Evolutionary conservation across 1,139 yeast species (phyloP).

Genomic region (Suhomyces yuchorum): DNA sequence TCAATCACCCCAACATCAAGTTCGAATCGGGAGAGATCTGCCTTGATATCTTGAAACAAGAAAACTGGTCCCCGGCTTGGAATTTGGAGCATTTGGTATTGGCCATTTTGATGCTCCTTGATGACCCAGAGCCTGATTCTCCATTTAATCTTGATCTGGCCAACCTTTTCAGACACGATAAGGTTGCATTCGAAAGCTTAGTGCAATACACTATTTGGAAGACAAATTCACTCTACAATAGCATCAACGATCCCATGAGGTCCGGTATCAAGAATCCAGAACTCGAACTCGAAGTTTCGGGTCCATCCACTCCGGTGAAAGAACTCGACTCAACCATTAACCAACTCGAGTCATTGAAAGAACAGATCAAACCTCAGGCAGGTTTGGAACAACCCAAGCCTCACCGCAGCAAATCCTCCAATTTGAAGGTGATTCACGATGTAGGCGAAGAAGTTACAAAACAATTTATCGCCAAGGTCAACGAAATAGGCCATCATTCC

Average conservation of each 20-base stretch:
- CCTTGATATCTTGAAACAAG: conserved; percentile 67
- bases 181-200: conserved; percentile 59
- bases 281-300: neutral
- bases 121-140: conserved; percentile 81
- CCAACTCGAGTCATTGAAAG: conserved; percentile 10
- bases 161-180: conserved; percentile 61
- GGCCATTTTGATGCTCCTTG: conserved; percentile 69
- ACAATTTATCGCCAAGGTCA: conserved; percentile 27
- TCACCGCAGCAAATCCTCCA: conserved; percentile 12
- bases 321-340: conserved; percentile 11
- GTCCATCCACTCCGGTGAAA: conserved; percentile 1
- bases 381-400: conserved; percentile 6
- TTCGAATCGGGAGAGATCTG: conserved; percentile 66
- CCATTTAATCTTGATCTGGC: conserved; percentile 88
- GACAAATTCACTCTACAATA: conserved; percentile 25
- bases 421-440: conserved; percentile 25
- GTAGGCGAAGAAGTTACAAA: conserved; percentile 29
- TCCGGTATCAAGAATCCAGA: conserved; percentile 9
- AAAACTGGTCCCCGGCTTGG: conserved; percentile 91
- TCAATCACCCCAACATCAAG: conserved; percentile 76
- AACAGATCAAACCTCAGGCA: conserved; percentile 11
- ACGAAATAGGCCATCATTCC: conserved; percentile 22
- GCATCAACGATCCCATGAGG: conserved; percentile 9
- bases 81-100: conserved; percentile 66
- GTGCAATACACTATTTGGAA: conserved; percentile 63